Base-by-base conservation (phyloP, 176 grass and related monocot species). In the Oryza glaberrima region DNA sequence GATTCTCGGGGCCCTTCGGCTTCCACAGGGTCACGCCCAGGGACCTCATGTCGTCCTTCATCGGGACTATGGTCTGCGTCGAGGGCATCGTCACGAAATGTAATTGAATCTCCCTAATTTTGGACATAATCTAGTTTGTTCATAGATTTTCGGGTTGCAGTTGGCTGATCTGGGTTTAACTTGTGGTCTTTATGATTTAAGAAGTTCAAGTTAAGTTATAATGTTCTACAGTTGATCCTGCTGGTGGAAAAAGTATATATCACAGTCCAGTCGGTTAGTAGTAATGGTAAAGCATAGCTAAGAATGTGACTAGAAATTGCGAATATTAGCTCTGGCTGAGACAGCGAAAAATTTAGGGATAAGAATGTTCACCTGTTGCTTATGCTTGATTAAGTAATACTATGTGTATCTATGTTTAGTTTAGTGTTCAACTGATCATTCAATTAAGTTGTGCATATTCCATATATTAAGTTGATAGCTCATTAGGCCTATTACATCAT, bases 31-130 rank as follows among this genome's bases (percentile, higher is more conserved):
- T 99, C 77, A 99, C 96, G 4, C 93, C 96, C 3, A 94, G 96
- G 85, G 96, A 99, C 72, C 96, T 99, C 67, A 99, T 99, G 93
- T 99, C 96, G 8, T 92, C 93, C 77, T 96, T 99, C 86, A 99
- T 99, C 4, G 96, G 96, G 12, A 92, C 93, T 58, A 94, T 99
- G 96, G 96, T 99, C 81, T 99, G 96, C 70, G 93, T 99, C 9
- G 93, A 99, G 83, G 96, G 96, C 63, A 99, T 99, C 60, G 88
- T 99, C 78, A 99, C 96, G 17, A 99, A 99, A 96, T 99, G 96
- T 99, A 81, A 90, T 34, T 16, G 7, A 56, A 48, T 61, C 40
- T 12, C 30, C 15, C 65, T 72, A 32, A 17, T 74, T 40, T 15
- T 76, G 20, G 2, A 17, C 17, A 22, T 84, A 23, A 11, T 77